Evolutionary conservation across 1,284 basidiomycete species (phyloP).

Genomic region (Austroboletus niveus): DNA sequence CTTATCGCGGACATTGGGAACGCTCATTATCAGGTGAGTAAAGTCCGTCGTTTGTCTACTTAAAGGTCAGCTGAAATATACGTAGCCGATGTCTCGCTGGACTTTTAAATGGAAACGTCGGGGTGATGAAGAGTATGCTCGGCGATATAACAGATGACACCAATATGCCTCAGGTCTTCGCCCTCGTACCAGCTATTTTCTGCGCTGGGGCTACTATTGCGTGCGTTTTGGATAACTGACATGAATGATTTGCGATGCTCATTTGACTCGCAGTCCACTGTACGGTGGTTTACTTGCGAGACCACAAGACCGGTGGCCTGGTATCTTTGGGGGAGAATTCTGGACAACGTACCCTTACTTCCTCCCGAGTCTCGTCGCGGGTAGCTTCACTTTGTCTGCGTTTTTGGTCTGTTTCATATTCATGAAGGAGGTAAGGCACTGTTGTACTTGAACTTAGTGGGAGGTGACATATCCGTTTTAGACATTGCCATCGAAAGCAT

Average conservation of each 20-base stretch:
- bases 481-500: constrained; percentile 21
- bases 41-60: too few relatives aligned
- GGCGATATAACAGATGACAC: constrained; percentile 50
- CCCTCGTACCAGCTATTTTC: constrained; percentile 26
- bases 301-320: constrained; percentile 47
- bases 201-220: constrained; percentile 24
- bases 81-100: constrained; percentile 36
- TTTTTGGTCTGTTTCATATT: constrained; percentile 56
- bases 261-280: constrained; percentile 52
- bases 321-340: constrained; percentile 42
- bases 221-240: constrained; percentile 8
- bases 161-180: constrained; percentile 32
- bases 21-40: constrained; percentile 57
- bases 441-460: constrained; percentile 4
- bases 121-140: constrained; percentile 34
- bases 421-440: constrained; percentile 52
- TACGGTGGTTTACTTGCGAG: constrained; percentile 47
- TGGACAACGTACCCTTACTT: constrained; percentile 57
- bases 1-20: constrained; percentile 63
- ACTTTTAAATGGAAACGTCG: constrained; percentile 34
- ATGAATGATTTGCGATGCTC: constrained; percentile 5
- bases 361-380: constrained; percentile 54
- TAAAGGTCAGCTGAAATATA: background rate
- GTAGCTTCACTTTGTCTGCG: constrained; percentile 52
- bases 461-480: constrained; percentile 1